These are phyloP conservation scores for Ramaria rubella DNA, from an alignment of 768 basidiomycete genomes.

Conservation along the genomic window DNA sequence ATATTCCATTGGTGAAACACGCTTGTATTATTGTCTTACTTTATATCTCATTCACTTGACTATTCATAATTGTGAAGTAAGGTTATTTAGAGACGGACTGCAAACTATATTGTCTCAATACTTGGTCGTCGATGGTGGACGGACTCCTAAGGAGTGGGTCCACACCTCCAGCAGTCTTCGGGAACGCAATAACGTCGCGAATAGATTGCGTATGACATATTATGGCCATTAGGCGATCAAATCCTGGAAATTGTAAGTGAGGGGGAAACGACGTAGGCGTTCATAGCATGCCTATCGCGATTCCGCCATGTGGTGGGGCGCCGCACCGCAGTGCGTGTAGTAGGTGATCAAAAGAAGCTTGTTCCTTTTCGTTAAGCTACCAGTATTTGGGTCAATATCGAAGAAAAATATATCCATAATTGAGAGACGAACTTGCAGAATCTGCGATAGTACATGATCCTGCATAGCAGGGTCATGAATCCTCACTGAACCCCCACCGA, in stretches of 20 bases:
- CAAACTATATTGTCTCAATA: constrained; percentile 30
- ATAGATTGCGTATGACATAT: constrained; percentile 84
- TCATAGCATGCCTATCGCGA: constrained; percentile 67
- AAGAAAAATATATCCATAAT: not conserved
- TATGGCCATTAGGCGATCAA: constrained; percentile 89
- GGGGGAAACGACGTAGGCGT: not conserved
- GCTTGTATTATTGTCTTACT: constrained; percentile 5
- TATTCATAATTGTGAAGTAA: not conserved
- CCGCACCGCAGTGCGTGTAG: constrained; percentile 83
- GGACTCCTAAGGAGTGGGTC: constrained; percentile 91
- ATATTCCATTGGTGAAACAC: not conserved
- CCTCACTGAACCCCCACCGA: constrained; percentile 90
- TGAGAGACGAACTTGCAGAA: constrained; percentile 59
- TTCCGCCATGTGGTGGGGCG: constrained; percentile 93
- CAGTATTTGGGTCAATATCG: not conserved
- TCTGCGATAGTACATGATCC: constrained; percentile 66
- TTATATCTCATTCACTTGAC: not conserved
- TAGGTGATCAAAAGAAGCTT: constrained; percentile 73
- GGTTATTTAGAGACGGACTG: not conserved
- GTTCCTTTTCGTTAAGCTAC: constrained; percentile 69
- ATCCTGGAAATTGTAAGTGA: constrained; percentile 45
- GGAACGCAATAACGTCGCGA: constrained; percentile 94
- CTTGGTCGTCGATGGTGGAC: constrained; percentile 44
- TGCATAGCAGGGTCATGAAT: constrained; percentile 87
- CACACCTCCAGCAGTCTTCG: constrained; percentile 77